phyloP scores from a whole-genome alignment of 1,139 yeast species.

The Yamadazyma pseudoaaseri region DNA sequence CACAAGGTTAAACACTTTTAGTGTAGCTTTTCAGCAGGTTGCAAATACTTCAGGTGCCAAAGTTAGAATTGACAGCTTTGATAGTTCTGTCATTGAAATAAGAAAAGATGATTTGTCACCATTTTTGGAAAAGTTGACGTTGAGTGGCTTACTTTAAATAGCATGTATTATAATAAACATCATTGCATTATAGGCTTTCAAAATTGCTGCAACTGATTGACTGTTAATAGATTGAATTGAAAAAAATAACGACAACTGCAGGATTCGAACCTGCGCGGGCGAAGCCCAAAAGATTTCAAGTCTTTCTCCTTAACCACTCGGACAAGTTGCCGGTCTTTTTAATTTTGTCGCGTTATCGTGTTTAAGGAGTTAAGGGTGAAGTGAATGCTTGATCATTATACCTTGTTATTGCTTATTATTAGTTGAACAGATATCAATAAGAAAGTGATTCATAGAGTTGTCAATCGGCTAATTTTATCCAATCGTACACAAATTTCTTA shows the following conservation, averaged over 20 bases:
- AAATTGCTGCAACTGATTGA: too few species aligned
- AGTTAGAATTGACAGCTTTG: constrained; percentile 90
- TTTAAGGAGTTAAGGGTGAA: too few species aligned
- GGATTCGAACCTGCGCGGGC: constrained; percentile 64
- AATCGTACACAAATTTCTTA: too few species aligned
- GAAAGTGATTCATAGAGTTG: too few species aligned
- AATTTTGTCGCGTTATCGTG: too few species aligned
- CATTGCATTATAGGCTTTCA: too few species aligned
- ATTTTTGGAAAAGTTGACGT: constrained; percentile 72
- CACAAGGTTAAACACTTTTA: constrained; percentile 69
- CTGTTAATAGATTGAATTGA: too few species aligned
- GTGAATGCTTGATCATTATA: too few species aligned
- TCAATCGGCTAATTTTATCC: too few species aligned
- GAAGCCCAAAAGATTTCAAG: constrained; percentile 57
- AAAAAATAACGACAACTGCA: constrained; percentile 50
- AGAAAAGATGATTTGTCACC: constrained; percentile 84
- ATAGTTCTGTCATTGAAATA: constrained; percentile 88
- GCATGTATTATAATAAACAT: neutral
- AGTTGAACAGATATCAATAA: too few species aligned
- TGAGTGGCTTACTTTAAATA: constrained; percentile 36
- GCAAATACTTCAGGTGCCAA: constrained; percentile 83
- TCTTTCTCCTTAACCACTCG: constrained; percentile 61
- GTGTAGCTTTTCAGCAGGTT: constrained; percentile 85
- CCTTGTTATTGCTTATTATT: too few species aligned
- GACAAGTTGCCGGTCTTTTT: constrained; percentile 45